Evolutionary conservation across 192 early-diverging fungal genomes (phyloP), one percentile per base, ranked within the genome.

Genomic region (Coemansia sp.): DNA sequence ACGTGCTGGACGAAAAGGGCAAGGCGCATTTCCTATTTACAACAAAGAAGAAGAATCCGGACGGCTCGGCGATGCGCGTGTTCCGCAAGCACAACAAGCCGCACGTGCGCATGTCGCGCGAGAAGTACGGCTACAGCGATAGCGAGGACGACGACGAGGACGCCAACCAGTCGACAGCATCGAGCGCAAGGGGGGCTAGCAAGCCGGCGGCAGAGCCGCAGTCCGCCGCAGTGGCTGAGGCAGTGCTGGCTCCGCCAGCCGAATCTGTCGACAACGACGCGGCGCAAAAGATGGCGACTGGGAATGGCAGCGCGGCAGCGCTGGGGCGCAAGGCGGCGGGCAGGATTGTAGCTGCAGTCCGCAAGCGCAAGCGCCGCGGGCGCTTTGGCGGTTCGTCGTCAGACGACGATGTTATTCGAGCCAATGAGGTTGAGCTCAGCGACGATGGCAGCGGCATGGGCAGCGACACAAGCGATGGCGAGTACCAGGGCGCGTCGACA

Each of bases 11-110:
- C 67, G 86, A 87, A 22, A 89, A 91, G 65, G 92, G 92, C 63
- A 90, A 90, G 63, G 87, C 92, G 0, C 92, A 91, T 55, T 97
- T 90, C 56, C 70, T 92, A 40, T 95, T 95, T 61, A 88, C 87
- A 0, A 70, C 79, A 30, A 93, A 95, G 43, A 89, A 85, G 76
- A 91, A 80, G 69, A 87, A 79, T 54, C 81, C 80, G 14, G 88
- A 86, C 53, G 93, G 91, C 30, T 80, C 86, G 29, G 85, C 82
- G 5, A 81, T 86, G 51, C 90, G 88, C 45, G 85, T 86, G 36
- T 89, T 93, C 75, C 80, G 90, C 43, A 88, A 83, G 36, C 89
- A 92, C 70, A 88, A 72, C 54, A 82, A 86, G 68, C 71, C 60
- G 51, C 76, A 86, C 67, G 68, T 80, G 49, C 75, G 75, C 49